Conservation (phyloP, 2,329 filamentous ascomycete species). For the Triangularia verruculosa region DNA sequence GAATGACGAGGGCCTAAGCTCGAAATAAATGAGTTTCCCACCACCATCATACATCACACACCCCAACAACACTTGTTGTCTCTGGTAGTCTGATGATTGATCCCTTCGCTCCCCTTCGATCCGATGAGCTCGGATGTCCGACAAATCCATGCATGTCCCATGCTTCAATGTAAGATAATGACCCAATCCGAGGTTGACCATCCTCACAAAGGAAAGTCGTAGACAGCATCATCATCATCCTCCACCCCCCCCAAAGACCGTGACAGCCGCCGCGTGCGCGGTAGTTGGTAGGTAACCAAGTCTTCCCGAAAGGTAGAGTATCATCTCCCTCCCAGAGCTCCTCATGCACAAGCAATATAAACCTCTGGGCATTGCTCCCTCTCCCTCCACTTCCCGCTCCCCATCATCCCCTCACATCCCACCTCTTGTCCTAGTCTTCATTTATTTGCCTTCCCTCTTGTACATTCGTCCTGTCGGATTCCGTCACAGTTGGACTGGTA, state of each 20-base stretch:
- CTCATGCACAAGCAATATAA: not conserved
- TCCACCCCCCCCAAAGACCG: not conserved
- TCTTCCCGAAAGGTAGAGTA: not conserved
- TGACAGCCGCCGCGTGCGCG: not conserved
- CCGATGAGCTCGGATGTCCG: not conserved
- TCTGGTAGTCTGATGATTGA: not conserved
- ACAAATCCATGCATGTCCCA: not conserved
- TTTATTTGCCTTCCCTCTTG: not conserved
- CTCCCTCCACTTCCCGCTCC: not conserved
- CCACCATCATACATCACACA: not conserved
- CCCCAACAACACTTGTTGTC: not conserved
- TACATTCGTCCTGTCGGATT: not conserved
- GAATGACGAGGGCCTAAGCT: not conserved
- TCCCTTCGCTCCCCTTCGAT: not conserved
- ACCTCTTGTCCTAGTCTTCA: not conserved
- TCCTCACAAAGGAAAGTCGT: not conserved
- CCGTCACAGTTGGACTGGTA: not conserved
- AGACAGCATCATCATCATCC: too few relatives aligned
- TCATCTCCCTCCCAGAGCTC: not conserved
- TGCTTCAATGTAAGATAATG: not conserved
- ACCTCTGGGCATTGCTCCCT: not conserved
- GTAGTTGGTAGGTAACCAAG: not conserved
- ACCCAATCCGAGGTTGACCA: not conserved
- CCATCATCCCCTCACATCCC: not conserved
- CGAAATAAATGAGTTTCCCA: not conserved